Evolutionary conservation across 306 rosid genomes (phyloP), one percentile per base, ranked within the genome.

Genomic region (Corylus americana): DNA sequence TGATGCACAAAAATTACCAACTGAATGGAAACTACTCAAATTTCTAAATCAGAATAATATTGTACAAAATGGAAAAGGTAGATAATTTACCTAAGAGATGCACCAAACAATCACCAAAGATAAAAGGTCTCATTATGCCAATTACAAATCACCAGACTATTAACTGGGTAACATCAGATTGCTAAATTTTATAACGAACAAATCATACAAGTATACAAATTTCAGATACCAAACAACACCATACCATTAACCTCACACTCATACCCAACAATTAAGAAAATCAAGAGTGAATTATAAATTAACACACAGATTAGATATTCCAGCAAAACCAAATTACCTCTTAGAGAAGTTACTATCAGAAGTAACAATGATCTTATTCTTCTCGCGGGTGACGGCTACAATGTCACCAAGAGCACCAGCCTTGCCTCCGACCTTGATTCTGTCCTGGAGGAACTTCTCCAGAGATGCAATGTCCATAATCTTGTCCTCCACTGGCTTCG

Each of bases 341-440:
- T 92, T 94, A 20, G 97, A 92, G 87, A 94, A 92, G 84, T 77
- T 87, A 68, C 82, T 80, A 64, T 94, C 97, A 17, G 94, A 85
- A 58, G 90, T 88, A 29, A 94, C 96, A 14, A 94, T 88, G 77
- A 92, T 89, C 84, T 94, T 92, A 82, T 58, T 87, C 85, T 92
- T 92, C 7, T 94, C 96, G 11, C 97, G 89, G 22, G 90, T 71
- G 35, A 94, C 92, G 2, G 89, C 79, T 72, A 92, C 93, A 11
- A 89, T 70, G 55, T 94, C 97, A 25, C 98, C 97, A 63, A 92
- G 96, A 2, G 97, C 98, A 62, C 98, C 97, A 3, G 90, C 86
- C 82, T 86, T 88, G 68, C 92, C 90, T 20, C 90, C 92, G 9
- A 88, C 92, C 83, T 88, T 88, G 76, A 88, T 86, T 85, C 92